These are phyloP conservation scores for Lanmaoa rubissima DNA, from an alignment of 768 basidiomycete species.

Conservation along the genomic window DNA sequence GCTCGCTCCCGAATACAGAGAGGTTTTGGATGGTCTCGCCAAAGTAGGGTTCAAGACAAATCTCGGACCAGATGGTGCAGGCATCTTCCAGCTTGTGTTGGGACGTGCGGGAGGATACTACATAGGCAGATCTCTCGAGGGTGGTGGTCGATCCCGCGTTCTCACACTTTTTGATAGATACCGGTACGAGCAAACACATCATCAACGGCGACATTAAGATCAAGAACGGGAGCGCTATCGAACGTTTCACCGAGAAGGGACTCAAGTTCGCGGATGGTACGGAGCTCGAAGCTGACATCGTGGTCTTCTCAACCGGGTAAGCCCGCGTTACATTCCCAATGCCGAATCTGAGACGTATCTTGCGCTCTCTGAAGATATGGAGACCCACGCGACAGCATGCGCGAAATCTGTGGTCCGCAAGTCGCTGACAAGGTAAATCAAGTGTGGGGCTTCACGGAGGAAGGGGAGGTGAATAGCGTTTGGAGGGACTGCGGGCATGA, in stretches of 20 bases:
- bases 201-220: slow-evolving; percentile 49
- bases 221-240: slow-evolving; percentile 41
- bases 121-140: slow-evolving; percentile 27
- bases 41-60: slow-evolving; percentile 39
- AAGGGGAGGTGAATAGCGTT: slow-evolving; percentile 55
- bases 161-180: slow-evolving; percentile 17
- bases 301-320: slow-evolving; percentile 34
- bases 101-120: slow-evolving; percentile 40
- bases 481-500: slow-evolving; percentile 36
- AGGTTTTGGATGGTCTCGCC: slow-evolving; percentile 36
- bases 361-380: slow-evolving; percentile 39
- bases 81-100: slow-evolving; percentile 30
- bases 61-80: slow-evolving; percentile 34
- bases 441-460: slow-evolving; percentile 61
- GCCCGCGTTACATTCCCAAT: not conserved
- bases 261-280: slow-evolving; percentile 32
- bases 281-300: slow-evolving; percentile 31
- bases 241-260: slow-evolving; percentile 32
- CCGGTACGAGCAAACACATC: slow-evolving; percentile 44
- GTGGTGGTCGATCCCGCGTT: too few species aligned
- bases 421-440: slow-evolving; percentile 44
- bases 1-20: slow-evolving; percentile 22
- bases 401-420: slow-evolving; percentile 45
- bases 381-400: slow-evolving; percentile 40
- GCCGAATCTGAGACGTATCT: not conserved